phyloP scores from a whole-genome alignment of 148 eudicot genomes.

The Dianthus caryophyllus region DNA sequence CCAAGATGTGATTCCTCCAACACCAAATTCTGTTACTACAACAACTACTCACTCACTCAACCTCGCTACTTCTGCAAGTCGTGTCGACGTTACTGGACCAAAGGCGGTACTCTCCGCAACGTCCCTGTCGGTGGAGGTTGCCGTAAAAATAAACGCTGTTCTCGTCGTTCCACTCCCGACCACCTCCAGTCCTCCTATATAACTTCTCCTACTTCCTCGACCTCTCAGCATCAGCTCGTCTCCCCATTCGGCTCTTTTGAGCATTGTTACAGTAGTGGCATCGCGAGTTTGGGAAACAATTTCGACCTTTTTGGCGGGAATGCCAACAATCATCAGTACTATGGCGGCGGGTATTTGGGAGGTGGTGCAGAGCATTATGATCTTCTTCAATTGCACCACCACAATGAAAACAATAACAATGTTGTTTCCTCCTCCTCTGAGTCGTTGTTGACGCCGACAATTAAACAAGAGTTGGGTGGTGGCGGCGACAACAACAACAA shows the following conservation, averaged over 20 bases:
- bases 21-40: conserved; percentile 92
- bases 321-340: conserved; percentile 15
- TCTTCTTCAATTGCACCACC: conserved; percentile 14
- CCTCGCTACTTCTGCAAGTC: conserved; percentile 79
- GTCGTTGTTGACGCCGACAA: conserved; percentile 18
- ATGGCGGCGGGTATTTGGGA: conserved; percentile 26
- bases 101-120: conserved; percentile 81
- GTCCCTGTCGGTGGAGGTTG: conserved; percentile 97
- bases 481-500: too few species aligned
- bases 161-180: conserved; percentile 16
- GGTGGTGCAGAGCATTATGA: too few species aligned
- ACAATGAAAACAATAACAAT: conserved; percentile 28
- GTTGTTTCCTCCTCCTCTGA: conserved; percentile 20
- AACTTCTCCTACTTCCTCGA: conserved; percentile 16
- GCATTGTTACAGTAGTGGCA: neutral
- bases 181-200: conserved; percentile 22
- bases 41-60: conserved; percentile 86
- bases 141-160: conserved; percentile 59
- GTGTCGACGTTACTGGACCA: conserved; percentile 90
- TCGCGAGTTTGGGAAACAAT: conserved; percentile 18
- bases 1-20: conserved; percentile 81
- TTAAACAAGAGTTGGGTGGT: conserved; percentile 47
- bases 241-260: conserved; percentile 44
- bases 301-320: conserved; percentile 29
- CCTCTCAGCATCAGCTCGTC: conserved; percentile 26